A percentile compares a stretch with the other conserved stretches of the same genome.
phyloP scores from a whole-genome alignment of 1,139 yeast species.

The Hansenula sp. region DNA sequence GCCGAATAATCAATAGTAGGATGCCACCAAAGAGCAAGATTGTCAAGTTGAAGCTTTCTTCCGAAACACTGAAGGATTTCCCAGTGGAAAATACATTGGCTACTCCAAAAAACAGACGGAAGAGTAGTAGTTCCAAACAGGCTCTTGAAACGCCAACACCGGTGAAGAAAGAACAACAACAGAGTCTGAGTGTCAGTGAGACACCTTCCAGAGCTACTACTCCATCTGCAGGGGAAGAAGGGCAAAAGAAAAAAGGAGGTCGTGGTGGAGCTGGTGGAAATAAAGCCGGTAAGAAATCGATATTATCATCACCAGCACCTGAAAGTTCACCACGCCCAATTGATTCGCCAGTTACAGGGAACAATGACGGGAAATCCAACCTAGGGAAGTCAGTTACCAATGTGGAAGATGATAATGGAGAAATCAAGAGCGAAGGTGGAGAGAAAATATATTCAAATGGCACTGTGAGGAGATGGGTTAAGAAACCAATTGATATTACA shows the following conservation, averaged over 20 bases:
- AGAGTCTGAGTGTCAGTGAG: not conserved
- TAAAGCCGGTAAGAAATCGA: not conserved
- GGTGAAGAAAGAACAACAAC: not conserved
- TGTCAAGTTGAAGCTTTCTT: constrained; percentile 26
- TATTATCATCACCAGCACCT: constrained; percentile 4
- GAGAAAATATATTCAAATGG: constrained; percentile 45
- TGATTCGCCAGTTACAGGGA: not conserved
- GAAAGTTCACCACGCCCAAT: not conserved
- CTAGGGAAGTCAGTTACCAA: not conserved
- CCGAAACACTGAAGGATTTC: constrained; percentile 18
- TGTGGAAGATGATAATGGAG: not conserved
- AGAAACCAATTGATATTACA: constrained; percentile 42
- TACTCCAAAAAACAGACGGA: constrained; percentile 7
- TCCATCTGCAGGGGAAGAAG: not conserved
- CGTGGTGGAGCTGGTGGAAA: constrained; percentile 3
- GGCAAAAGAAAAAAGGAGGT: not conserved
- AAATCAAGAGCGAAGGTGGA: constrained; percentile 4
- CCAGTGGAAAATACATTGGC: constrained; percentile 10
- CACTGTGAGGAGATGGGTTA: constrained; percentile 49
- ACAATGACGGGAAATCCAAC: not conserved
- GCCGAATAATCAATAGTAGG: too few relatives aligned
- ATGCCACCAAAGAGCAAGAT: constrained; percentile 14
- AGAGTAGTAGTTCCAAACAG: constrained; percentile 10
- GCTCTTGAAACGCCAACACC: constrained; percentile 10
- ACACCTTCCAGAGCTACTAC: constrained; percentile 6